These are phyloP conservation scores for Sclerotinia sclerotiorum DNA, from an alignment of 2,329 filamentous ascomycete genomes.

Conservation along the genomic window DNA sequence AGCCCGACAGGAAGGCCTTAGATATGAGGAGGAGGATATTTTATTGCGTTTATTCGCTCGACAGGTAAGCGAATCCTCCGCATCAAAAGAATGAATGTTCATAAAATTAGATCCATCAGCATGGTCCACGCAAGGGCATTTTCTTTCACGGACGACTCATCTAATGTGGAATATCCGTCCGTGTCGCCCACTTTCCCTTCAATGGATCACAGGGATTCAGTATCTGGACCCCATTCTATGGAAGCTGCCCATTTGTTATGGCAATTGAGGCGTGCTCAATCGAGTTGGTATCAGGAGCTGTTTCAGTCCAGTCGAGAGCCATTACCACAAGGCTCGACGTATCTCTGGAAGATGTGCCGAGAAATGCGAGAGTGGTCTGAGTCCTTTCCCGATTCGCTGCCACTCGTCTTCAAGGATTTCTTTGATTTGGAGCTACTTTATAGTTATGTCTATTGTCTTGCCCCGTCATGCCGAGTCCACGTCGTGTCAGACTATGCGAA, in stretches of 20 bases:
- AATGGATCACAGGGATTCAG: constrained; percentile 41
- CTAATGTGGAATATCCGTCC: constrained; percentile 75
- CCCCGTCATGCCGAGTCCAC: constrained; percentile 73
- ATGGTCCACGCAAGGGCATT: constrained; percentile 86
- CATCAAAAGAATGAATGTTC: constrained; percentile 7
- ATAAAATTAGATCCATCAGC: constrained; percentile 67
- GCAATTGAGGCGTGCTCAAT: constrained; percentile 80
- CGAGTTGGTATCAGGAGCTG: constrained; percentile 83
- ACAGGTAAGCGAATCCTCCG: constrained; percentile 59
- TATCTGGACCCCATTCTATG: constrained; percentile 51
- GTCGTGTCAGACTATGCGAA: constrained; percentile 74
- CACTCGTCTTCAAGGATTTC: constrained; percentile 66
- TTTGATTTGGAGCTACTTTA: constrained; percentile 89
- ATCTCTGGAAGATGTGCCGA: constrained; percentile 73
- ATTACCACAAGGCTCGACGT: constrained; percentile 67
- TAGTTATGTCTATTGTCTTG: constrained; percentile 86
- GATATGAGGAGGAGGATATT: constrained; percentile 82
- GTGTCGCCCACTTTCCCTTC: constrained; percentile 38
- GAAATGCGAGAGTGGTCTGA: constrained; percentile 81
- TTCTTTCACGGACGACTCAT: constrained; percentile 88
- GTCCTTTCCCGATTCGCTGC: constrained; percentile 65
- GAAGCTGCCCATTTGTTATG: constrained; percentile 77
- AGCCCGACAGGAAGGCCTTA: constrained; percentile 66
- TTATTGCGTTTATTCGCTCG: constrained; percentile 85
- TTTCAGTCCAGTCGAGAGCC: constrained; percentile 74